phyloP scores from a whole-genome alignment of 345 rosid genomes.

The Lepidium didymum region DNA sequence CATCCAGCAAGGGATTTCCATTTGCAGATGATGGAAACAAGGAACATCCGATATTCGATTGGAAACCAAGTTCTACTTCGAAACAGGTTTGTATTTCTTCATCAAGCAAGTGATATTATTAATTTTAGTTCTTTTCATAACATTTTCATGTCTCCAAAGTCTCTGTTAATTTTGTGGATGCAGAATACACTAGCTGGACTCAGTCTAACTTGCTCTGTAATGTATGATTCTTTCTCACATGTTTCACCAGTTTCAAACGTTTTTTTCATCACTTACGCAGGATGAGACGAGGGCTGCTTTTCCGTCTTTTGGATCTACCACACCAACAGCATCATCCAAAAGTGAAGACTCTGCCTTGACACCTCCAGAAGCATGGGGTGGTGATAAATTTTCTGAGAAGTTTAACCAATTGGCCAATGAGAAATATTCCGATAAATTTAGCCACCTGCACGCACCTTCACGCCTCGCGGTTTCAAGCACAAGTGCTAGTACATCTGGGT shows the following conservation, averaged over 20 bases:
- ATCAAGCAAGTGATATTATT: not conserved
- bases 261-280: slow-evolving; percentile 31
- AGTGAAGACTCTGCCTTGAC: slow-evolving; percentile 71
- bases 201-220: not conserved
- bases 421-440: slow-evolving; percentile 53
- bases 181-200: not conserved
- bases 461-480: slow-evolving; percentile 50
- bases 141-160: not conserved
- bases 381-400: slow-evolving; percentile 77
- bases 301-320: slow-evolving; percentile 44
- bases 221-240: not conserved
- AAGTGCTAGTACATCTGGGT: slow-evolving; percentile 51
- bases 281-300: slow-evolving; percentile 51
- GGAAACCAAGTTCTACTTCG: slow-evolving; percentile 65
- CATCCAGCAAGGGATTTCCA: slow-evolving; percentile 61
- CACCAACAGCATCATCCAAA: slow-evolving; percentile 59
- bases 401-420: slow-evolving; percentile 48
- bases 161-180: not conserved
- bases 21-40: slow-evolving; percentile 52
- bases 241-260: slow-evolving; percentile 4
- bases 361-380: slow-evolving; percentile 99
- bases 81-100: slow-evolving; percentile 48
- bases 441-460: slow-evolving; percentile 54
- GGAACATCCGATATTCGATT: slow-evolving; percentile 66
- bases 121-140: not conserved